These are phyloP conservation scores for Fusarium sacchari DNA, from an alignment of 2,329 filamentous ascomycete species.

Conservation along the genomic window DNA sequence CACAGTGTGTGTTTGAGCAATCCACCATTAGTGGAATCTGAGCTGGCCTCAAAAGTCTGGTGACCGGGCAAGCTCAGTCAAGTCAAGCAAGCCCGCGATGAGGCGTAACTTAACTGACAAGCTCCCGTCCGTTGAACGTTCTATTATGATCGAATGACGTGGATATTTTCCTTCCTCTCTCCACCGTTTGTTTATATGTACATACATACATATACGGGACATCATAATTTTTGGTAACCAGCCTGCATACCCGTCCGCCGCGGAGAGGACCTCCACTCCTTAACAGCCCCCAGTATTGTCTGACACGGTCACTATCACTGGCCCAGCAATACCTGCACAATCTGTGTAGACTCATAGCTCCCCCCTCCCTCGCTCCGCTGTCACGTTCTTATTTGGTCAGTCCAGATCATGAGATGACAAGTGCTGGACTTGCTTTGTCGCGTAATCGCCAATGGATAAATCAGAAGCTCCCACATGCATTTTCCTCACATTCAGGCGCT, in stretches of 20 bases:
- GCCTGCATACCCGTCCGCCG: slow-evolving; percentile 9
- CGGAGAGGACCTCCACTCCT: slow-evolving; percentile 10
- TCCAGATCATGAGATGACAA: slow-evolving; percentile 6
- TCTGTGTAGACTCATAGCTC: not conserved
- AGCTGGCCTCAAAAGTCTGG: slow-evolving; percentile 27
- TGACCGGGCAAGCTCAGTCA: not conserved
- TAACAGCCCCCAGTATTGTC: slow-evolving; percentile 11
- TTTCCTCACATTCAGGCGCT: slow-evolving; percentile 23
- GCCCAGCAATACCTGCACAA: slow-evolving; percentile 11
- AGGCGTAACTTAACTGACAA: not conserved
- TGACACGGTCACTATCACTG: slow-evolving; percentile 19
- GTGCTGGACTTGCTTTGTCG: not conserved
- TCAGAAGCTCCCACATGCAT: slow-evolving; percentile 20
- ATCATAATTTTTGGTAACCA: not conserved
- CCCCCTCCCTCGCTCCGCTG: slow-evolving; percentile 26
- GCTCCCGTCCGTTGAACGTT: not conserved
- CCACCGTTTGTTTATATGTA: not conserved
- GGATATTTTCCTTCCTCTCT: not conserved
- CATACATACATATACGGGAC: too few relatives aligned
- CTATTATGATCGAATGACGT: not conserved
- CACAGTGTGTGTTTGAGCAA: slow-evolving; percentile 20
- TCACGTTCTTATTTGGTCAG: slow-evolving; percentile 25
- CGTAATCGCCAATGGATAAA: slow-evolving; percentile 15
- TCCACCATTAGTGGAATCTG: slow-evolving; percentile 18
- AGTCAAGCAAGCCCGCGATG: not conserved